A percentile compares a stretch with the other conserved stretches of the same genome.
phyloP scores from a whole-genome alignment of 805 yeast genomes.

The Metschnikowia kofuensis region DNA sequence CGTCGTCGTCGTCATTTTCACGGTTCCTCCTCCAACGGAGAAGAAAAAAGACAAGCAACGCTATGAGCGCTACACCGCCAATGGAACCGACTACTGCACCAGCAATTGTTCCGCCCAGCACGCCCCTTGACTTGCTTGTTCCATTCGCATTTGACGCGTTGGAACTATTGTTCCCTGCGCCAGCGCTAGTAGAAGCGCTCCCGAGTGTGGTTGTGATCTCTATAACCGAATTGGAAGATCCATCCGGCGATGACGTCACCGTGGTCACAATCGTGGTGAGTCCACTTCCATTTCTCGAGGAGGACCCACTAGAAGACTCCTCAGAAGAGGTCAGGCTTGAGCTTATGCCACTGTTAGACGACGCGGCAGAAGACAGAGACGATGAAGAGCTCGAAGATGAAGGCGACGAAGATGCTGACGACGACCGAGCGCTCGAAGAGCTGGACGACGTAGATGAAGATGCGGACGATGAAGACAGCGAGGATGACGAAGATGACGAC shows the following conservation, averaged over 20 bases:
- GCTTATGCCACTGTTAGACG: neutral
- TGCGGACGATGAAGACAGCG: neutral
- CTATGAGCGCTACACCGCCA: constrained; percentile 34
- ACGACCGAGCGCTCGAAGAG: neutral
- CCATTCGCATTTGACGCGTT: neutral
- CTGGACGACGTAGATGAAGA: neutral
- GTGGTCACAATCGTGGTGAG: constrained; percentile 23
- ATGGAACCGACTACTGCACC: constrained; percentile 43
- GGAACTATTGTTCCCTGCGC: constrained; percentile 1
- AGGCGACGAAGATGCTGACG: neutral
- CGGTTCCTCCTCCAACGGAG: constrained; percentile 39
- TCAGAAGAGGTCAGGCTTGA: neutral
- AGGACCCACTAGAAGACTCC: neutral
- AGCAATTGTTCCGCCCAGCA: constrained; percentile 41
- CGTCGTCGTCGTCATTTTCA: constrained; percentile 39
- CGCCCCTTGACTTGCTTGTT: constrained; percentile 1
- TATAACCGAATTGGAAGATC: constrained; percentile 16
- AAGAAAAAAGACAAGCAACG: constrained; percentile 35
- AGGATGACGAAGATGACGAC: constrained; percentile 1
- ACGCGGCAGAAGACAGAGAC: neutral
- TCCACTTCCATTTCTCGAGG: constrained; percentile 7
- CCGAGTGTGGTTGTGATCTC: constrained; percentile 23
- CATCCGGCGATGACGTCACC: constrained; percentile 14
- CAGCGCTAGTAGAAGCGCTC: constrained; percentile 3
- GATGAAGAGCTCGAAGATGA: neutral